Evolutionary conservation across 805 yeast genomes (phyloP), one percentile per base, ranked within the genome.

Genomic region (Yamadazyma scolyti): DNA sequence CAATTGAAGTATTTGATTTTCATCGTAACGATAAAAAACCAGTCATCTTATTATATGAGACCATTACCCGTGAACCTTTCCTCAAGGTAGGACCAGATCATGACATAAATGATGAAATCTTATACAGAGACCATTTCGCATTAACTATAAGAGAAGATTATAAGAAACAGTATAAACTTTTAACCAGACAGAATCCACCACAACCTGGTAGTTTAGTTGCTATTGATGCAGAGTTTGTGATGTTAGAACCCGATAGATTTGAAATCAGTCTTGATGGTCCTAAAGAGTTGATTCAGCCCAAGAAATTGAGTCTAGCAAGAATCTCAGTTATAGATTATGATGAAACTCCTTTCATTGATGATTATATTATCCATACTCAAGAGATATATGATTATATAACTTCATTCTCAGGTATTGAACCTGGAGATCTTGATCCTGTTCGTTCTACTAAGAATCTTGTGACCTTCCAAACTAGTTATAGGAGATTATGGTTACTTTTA

Each of bases 161-260:
- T 34, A 68, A 65, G 26, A 64, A 72, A 31, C 90, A 86, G 40
- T 85, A 83, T 50, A 72, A 76, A 43, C 61, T 83, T n/a, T 58
- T 86, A 36, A 77, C 87, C 0, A 59, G 60, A 20, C 68, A 71
- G 27, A 89, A 83, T 45, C 84, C 86, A 0, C 96, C 96, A 0
- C 49, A 50, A 13, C 71, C 79, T 0, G 96, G 96, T 0, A 66
- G 85, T 1, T 54, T 88, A 23, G 79, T 90, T 12, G 98, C 97
- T 0, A 82, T 93, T 35, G 99, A 93, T 65, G 97, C 99, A 0
- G 99, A 93, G 56, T 93, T 94, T 67, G 97, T 93, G 3, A 73
- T 79, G 18, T 54, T 89, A 19, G 75, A 78, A 28, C 83, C 83
- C 4, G 97, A 88, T 43, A 77, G 81, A 39, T 73, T 77, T 25